Evolutionary conservation across 2,329 filamentous ascomycete species (phyloP).

Genomic region (Aspergillus cejpii): DNA sequence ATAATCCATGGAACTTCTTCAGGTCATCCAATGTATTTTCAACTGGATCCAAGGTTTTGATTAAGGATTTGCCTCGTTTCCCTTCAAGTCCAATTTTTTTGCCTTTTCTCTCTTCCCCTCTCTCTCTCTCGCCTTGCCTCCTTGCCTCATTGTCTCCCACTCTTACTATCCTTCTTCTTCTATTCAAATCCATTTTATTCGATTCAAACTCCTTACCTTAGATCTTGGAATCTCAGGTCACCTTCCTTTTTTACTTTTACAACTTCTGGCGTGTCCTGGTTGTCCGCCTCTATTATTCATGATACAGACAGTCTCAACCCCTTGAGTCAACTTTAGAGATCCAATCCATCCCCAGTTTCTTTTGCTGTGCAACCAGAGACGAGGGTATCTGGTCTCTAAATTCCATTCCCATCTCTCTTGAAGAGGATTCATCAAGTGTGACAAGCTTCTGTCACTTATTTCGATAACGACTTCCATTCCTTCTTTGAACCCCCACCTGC

Average conservation of each 20-base stretch:
- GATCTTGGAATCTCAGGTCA: constrained; percentile 29
- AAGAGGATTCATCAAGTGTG: constrained; percentile 5
- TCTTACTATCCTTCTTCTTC: constrained; percentile 18
- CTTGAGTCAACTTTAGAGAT: constrained; percentile 16
- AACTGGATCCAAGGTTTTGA: too few relatives aligned
- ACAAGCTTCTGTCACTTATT: constrained; percentile 13
- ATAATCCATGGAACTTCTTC: too few relatives aligned
- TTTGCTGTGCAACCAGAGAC: constrained; percentile 26
- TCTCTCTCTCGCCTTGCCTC: constrained; percentile 10
- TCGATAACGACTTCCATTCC: constrained; percentile 29
- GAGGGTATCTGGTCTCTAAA: constrained; percentile 13
- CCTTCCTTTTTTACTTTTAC: constrained; percentile 15
- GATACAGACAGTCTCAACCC: constrained; percentile 10
- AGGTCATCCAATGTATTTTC: too few relatives aligned
- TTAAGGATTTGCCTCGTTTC: background rate
- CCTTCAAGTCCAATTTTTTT: background rate
- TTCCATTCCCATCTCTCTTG: constrained; percentile 18
- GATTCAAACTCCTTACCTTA: constrained; percentile 13
- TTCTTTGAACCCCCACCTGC: constrained; percentile 22
- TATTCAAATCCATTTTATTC: constrained; percentile 20
- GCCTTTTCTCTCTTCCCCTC: constrained; percentile 5
- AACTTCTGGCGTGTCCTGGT: constrained; percentile 32
- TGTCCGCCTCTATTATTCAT: constrained; percentile 34
- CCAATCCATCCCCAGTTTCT: constrained; percentile 6
- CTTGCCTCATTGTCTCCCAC: constrained; percentile 9